Conservation (phyloP, 495 filamentous ascomycete species). For the Hypoxylon fuscum region DNA sequence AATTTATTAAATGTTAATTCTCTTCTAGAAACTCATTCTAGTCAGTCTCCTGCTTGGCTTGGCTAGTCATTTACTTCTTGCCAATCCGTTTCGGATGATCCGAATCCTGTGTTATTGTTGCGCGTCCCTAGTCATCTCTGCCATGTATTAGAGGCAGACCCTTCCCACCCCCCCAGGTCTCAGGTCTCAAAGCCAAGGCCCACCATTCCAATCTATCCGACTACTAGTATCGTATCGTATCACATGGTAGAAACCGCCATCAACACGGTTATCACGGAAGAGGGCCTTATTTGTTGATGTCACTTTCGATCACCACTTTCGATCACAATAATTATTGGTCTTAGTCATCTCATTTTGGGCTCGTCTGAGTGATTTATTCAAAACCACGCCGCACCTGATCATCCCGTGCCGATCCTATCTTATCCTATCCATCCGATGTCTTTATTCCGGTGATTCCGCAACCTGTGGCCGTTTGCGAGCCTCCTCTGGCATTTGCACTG, state of each 20-base stretch:
- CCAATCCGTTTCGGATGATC: not conserved
- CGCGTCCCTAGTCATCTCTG: too few relatives aligned
- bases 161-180: conserved; percentile 9
- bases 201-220: conserved; percentile 37
- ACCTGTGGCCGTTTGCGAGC: conserved; percentile 32
- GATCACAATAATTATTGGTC: conserved; percentile 21
- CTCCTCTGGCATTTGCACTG: conserved; percentile 13
- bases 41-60: conserved; percentile 12
- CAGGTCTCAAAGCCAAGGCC: conserved; percentile 11
- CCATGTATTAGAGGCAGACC: conserved; percentile 7
- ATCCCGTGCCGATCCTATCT: conserved; percentile 22
- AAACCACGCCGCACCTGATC: conserved; percentile 22
- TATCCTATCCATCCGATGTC: conserved; percentile 33
- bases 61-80: conserved; percentile 14
- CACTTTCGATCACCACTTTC: conserved; percentile 26
- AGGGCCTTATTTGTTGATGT: conserved; percentile 22
- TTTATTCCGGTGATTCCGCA: conserved; percentile 43
- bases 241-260: conserved; percentile 33
- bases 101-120: too few relatives aligned
- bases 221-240: conserved; percentile 32
- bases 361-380: conserved; percentile 38
- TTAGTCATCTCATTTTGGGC: conserved; percentile 27
- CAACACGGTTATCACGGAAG: conserved; percentile 5
- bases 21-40: conserved; percentile 5
- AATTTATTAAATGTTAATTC: not conserved